Evolutionary conservation across 2,329 filamentous ascomycete genomes (phyloP).

Genomic region (Hansfordia pulvinata): DNA sequence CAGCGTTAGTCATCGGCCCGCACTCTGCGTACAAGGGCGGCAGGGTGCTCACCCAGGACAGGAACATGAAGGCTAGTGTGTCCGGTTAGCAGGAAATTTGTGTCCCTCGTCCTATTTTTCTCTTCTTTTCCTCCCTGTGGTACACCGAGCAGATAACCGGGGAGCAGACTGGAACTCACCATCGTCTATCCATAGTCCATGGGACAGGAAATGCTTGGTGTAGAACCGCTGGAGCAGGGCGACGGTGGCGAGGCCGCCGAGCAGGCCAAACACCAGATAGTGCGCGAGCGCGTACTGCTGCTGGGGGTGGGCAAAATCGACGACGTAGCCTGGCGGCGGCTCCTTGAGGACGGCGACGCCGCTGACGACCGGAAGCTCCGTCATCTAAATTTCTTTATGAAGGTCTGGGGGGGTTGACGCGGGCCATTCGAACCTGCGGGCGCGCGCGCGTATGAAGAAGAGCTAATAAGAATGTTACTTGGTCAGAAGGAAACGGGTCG

Average conservation of each 20-base stretch:
- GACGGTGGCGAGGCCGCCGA: not conserved
- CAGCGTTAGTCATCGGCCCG: too few species aligned
- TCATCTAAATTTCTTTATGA: too few species aligned
- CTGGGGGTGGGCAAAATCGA: slow-evolving; percentile 1
- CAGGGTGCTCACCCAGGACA: not conserved
- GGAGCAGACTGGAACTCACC: not conserved
- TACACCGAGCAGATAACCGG: not conserved
- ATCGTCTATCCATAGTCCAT: not conserved
- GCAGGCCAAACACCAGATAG: not conserved
- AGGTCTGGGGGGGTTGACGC: too few species aligned
- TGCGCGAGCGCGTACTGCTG: not conserved
- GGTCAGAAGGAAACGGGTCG: too few species aligned
- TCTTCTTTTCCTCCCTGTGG: too few species aligned
- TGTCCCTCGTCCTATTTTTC: too few species aligned
- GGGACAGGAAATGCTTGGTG: not conserved
- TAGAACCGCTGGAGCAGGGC: not conserved
- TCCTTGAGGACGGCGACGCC: not conserved
- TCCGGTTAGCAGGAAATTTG: not conserved
- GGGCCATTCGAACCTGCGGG: too few species aligned
- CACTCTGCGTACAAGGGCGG: too few species aligned
- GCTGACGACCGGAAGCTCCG: too few species aligned
- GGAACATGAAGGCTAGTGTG: not conserved
- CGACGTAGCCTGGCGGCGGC: not conserved
- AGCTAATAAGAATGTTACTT: too few species aligned
- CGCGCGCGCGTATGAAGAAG: too few species aligned